Percentiles rank a stretch among this genome's conserved stretches.
These are phyloP conservation scores for Colletotrichum melonis DNA, from an alignment of 2,329 filamentous ascomycete genomes.

Conservation along the genomic window DNA sequence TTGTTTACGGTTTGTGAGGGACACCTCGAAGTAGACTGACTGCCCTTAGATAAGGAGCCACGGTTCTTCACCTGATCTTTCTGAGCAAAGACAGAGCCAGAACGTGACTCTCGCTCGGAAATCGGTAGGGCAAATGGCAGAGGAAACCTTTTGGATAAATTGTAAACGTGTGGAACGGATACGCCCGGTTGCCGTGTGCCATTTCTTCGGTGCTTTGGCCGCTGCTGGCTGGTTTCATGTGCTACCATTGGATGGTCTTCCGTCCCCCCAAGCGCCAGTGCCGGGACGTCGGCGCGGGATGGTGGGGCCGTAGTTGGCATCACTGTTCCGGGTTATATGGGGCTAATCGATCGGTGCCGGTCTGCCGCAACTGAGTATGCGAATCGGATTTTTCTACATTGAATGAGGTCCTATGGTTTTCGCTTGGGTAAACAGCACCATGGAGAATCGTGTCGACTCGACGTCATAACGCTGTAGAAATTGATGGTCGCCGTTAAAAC, in stretches of 20 bases:
- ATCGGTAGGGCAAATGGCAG: background rate
- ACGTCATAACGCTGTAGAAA: background rate
- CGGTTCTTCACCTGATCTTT: background rate
- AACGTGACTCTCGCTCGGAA: background rate
- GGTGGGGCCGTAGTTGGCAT: background rate
- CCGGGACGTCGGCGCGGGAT: background rate
- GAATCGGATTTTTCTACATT: background rate
- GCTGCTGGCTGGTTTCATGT: slow-evolving; percentile 8
- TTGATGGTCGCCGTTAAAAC: background rate
- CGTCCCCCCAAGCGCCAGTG: background rate
- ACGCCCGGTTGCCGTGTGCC: background rate
- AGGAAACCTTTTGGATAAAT: background rate
- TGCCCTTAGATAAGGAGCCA: background rate
- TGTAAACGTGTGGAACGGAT: background rate
- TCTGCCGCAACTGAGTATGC: background rate
- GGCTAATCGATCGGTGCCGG: background rate
- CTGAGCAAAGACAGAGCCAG: background rate
- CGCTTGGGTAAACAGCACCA: too few species aligned
- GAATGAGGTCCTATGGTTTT: background rate
- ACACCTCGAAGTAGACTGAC: background rate
- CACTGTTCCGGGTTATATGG: background rate
- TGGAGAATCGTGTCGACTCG: background rate
- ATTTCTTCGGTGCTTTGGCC: background rate
- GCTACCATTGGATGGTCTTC: background rate
- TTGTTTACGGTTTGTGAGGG: background rate